These are phyloP conservation scores for Monosporascus cannonballus DNA, from an alignment of 2,329 filamentous ascomycete species.

Conservation along the genomic window DNA sequence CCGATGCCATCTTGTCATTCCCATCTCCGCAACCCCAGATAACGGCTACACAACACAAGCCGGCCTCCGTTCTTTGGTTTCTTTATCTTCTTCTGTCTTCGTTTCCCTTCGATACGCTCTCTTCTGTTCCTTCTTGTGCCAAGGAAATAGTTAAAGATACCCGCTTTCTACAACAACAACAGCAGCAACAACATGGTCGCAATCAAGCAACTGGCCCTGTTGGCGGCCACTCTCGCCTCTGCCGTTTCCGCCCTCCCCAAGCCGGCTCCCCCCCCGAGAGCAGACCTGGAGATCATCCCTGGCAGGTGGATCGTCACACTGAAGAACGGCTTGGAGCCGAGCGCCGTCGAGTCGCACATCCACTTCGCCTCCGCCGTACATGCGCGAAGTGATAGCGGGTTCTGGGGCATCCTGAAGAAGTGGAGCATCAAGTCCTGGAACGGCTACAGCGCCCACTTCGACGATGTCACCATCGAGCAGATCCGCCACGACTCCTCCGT, in stretches of 20 bases:
- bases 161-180: background rate
- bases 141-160: background rate
- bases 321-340: background rate
- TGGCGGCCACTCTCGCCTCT: slow-evolving; percentile 1
- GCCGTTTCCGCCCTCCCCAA: background rate
- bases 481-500: slow-evolving; percentile 1
- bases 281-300: slow-evolving; percentile 1
- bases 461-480: slow-evolving; percentile 3
- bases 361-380: slow-evolving; percentile 2
- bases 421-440: background rate
- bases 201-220: slow-evolving; percentile 1
- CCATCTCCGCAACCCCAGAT: background rate
- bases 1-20: background rate
- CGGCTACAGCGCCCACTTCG: slow-evolving; percentile 5
- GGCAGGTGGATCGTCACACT: slow-evolving; percentile 6
- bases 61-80: background rate
- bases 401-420: slow-evolving; percentile 2
- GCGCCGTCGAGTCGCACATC: background rate
- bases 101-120: background rate
- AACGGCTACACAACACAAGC: background rate
- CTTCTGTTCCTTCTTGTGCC: background rate
- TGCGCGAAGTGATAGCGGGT: slow-evolving; percentile 1
- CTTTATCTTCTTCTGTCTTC: background rate
- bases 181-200: slow-evolving; percentile 1
- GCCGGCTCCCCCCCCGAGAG: background rate